Percentiles rank a stretch among this genome's conserved stretches.
phyloP scores from a whole-genome alignment of 805 yeast genomes.

The Metschnikowia kofuensis region DNA sequence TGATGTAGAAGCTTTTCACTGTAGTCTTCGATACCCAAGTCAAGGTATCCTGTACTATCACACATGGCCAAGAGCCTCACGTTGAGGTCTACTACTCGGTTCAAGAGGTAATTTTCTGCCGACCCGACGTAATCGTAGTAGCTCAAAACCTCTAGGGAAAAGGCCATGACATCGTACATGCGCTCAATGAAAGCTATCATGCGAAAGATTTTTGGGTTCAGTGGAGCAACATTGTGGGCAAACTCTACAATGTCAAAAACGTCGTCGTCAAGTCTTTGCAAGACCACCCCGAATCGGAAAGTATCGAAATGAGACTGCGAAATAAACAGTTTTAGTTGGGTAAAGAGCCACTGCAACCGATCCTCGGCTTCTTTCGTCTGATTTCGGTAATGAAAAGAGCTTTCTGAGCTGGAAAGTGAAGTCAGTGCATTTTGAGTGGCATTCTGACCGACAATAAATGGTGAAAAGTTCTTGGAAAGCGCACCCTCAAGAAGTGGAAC shows the following conservation, averaged over 20 bases:
- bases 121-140: not conserved
- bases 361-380: not conserved
- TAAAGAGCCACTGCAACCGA: not conserved
- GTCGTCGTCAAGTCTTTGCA: not conserved
- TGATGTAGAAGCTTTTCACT: not conserved
- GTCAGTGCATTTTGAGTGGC: no score
- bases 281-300: slow-evolving; percentile 1
- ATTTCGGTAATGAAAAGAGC: not conserved
- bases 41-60: not conserved
- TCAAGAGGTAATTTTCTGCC: not conserved
- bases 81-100: slow-evolving; percentile 1
- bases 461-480: no score
- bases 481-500: no score
- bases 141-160: not conserved
- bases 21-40: not conserved
- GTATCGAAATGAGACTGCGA: slow-evolving; percentile 1
- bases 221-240: not conserved
- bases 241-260: not conserved
- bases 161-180: not conserved
- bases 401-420: no score
- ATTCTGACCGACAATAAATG: no score
- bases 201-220: not conserved
- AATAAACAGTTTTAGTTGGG: not conserved
- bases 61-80: not conserved
- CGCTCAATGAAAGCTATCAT: not conserved